Conservation (phyloP, 140 eudicot species). For the Flaveria floridana region DNA sequence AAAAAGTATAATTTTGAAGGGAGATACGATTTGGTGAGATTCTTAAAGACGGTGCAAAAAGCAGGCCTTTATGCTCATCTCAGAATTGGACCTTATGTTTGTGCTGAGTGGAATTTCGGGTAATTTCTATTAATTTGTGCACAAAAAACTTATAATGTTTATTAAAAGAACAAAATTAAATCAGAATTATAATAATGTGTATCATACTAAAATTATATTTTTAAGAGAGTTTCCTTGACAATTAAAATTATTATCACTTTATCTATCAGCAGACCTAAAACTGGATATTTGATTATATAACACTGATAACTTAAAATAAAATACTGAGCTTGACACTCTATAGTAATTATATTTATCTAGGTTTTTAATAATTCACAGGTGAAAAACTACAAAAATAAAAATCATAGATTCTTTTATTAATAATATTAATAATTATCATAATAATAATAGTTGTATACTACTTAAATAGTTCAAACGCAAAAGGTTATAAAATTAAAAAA, state of each 20-base stretch:
- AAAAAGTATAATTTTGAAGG: constrained; percentile 77
- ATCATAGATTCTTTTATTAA: not conserved
- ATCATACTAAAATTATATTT: too few relatives aligned
- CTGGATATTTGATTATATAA: not conserved
- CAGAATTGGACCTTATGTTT: constrained; percentile 88
- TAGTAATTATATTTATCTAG: not conserved
- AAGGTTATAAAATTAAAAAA: not conserved
- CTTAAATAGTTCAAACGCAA: not conserved
- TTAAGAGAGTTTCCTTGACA: too few relatives aligned
- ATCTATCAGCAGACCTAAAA: not conserved
- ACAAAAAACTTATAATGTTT: too few relatives aligned
- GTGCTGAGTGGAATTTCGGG: constrained; percentile 99
- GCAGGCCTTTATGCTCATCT: constrained; percentile 90
- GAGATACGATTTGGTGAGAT: constrained; percentile 76
- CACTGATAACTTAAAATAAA: not conserved
- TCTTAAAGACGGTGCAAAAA: constrained; percentile 78
- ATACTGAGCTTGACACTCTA: not conserved
- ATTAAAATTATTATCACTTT: too few relatives aligned
- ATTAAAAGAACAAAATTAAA: too few relatives aligned
- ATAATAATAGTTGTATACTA: too few relatives aligned
- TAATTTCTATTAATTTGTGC: constrained; percentile 23
- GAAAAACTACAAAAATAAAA: not conserved
- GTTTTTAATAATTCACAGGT: not conserved
- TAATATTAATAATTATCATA: too few relatives aligned
- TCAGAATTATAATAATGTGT: not conserved